These are phyloP conservation scores for Orychophragmus violaceus DNA, from an alignment of 345 rosid species.

Conservation along the genomic window DNA sequence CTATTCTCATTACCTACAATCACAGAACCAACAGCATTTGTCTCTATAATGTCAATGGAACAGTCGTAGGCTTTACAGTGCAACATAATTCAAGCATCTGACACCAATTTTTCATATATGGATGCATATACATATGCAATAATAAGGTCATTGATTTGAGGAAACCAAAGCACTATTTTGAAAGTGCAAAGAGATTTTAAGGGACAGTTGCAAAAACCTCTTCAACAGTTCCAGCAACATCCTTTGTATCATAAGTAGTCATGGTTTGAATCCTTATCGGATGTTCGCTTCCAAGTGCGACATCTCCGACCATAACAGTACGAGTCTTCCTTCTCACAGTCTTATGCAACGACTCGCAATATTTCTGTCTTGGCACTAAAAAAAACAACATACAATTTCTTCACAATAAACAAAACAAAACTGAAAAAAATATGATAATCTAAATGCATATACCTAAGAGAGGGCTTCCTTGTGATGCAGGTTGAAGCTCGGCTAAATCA, in stretches of 20 bases:
- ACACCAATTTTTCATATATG: background rate
- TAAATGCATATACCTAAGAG: conserved; percentile 52
- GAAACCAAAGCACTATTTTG: too few species aligned
- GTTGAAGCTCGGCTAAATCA: conserved; percentile 67
- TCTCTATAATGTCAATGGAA: background rate
- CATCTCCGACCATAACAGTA: conserved; percentile 95
- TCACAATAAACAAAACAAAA: background rate
- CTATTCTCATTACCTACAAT: conserved; percentile 84
- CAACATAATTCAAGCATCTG: background rate
- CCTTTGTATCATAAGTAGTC: conserved; percentile 91
- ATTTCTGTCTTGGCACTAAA: conserved; percentile 89
- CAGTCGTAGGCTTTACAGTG: background rate
- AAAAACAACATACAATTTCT: background rate
- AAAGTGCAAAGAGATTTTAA: background rate
- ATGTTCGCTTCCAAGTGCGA: conserved; percentile 87
- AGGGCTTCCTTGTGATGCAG: conserved; percentile 84
- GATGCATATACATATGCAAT: background rate
- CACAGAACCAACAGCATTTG: conserved; percentile 10
- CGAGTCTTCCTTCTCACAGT: conserved; percentile 85
- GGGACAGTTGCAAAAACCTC: conserved; percentile 43
- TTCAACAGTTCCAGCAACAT: conserved; percentile 87
- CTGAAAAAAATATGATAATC: background rate
- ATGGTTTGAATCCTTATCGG: conserved; percentile 93
- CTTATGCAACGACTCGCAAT: conserved; percentile 82
- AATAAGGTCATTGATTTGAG: too few species aligned